phyloP scores from a whole-genome alignment of 768 basidiomycete species.

The Aureoboletus auriporus region DNA sequence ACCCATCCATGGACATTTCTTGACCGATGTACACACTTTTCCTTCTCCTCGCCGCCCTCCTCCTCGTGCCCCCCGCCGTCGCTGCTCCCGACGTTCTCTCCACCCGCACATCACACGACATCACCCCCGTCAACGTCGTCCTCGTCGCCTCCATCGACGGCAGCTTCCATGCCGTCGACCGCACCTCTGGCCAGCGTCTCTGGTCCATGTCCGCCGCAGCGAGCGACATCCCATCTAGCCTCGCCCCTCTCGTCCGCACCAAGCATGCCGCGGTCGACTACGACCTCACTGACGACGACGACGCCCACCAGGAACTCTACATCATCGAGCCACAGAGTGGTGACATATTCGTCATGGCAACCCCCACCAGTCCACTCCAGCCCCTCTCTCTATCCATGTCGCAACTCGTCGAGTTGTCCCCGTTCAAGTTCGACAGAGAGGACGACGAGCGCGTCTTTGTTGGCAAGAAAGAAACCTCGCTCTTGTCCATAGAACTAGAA shows the following conservation, averaged over 20 bases:
- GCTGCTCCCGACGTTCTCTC: constrained; percentile 29
- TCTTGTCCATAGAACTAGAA: constrained; percentile 69
- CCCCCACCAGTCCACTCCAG: constrained; percentile 66
- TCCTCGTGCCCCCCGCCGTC: constrained; percentile 31
- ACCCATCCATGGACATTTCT: constrained; percentile 25
- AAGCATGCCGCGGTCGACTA: constrained; percentile 55
- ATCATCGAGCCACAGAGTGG: constrained; percentile 95
- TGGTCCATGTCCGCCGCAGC: constrained; percentile 84
- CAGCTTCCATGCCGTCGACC: constrained; percentile 88
- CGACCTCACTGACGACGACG: constrained; percentile 52
- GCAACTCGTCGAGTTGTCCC: constrained; percentile 86
- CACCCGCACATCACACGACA: constrained; percentile 31
- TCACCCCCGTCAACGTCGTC: constrained; percentile 75
- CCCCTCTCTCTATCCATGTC: constrained; percentile 90
- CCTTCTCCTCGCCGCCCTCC: constrained; percentile 25
- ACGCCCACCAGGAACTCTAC: constrained; percentile 66
- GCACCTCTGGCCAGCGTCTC: constrained; percentile 73
- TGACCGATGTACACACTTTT: constrained; percentile 31
- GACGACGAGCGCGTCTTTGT: constrained; percentile 76
- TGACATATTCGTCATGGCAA: constrained; percentile 82
- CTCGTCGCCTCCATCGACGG: constrained; percentile 93
- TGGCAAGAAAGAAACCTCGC: constrained; percentile 85
- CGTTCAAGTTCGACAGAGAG: constrained; percentile 62
- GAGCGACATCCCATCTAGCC: constrained; percentile 44
- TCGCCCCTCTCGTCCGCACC: constrained; percentile 74